Evolutionary conservation across 2,329 filamentous ascomycete genomes (phyloP), one percentile per base, ranked within the genome.

Genomic region (Penicillium sp.): DNA sequence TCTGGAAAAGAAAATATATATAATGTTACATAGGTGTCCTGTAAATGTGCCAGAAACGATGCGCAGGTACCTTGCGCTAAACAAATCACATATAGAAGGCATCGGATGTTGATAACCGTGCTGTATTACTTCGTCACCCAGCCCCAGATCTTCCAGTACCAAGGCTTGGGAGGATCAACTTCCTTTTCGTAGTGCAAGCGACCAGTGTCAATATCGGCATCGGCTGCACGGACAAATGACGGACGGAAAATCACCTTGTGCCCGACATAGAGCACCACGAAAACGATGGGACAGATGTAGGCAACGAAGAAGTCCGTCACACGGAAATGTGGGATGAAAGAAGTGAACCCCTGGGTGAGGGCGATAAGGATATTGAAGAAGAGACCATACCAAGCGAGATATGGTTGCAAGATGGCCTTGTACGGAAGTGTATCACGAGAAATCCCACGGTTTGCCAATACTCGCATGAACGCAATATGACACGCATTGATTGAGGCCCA

Each of bases 331-430:
- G 74, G 76, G 48, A 90, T 86, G 68, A 89, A 89, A 10, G 82
- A 81, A 9, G 84, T 84, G 74, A 89, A 90, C 4, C 87, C 88
- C 67, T 86, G 86, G 0, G 87, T 89, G 25, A 90, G 59, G 46
- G 86, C 79, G 61, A 90, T 86, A 47, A 89, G 72, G 2, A 83
- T 62, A 71, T 82, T 87, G 75, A 88, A 87, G 70, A 86, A 83
- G 1, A 89, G 76, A 2, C 87, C 87, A 65, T 87, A 88, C 74
- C 80, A 86, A 0, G 86, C 81, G 37, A 88, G 78, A 66, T 78
- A 89, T 0, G 87, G 87, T 73, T 89, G 85, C 49, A 83, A 72
- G 7, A 83, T 79, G 1, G 86, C 85, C 31, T 75, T 77, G 72
- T 87, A 90, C 0, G 86, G 85, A 9, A 89, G 78, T 3, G 75